Conservation (phyloP, 176 grass and related monocot genomes). For the Lolium multiflorum region DNA sequence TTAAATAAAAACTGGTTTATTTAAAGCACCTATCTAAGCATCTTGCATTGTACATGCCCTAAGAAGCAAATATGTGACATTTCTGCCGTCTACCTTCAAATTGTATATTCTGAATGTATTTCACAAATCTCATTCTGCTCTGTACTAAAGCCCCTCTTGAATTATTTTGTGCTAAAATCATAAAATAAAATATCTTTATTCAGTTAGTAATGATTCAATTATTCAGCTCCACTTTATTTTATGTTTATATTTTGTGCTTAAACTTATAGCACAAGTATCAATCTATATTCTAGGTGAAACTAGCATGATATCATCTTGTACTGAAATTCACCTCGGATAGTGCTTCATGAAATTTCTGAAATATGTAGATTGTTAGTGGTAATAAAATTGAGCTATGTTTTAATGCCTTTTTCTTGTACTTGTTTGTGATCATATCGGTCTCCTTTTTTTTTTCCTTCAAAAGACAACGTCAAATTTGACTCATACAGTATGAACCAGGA, state of each 20-base stretch:
- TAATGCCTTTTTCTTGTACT: neutral
- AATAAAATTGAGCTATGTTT: neutral
- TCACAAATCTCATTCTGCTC: neutral
- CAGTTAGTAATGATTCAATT: constrained; percentile 2
- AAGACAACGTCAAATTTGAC: neutral
- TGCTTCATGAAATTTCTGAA: neutral
- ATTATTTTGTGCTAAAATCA: neutral
- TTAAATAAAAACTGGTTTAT: too few relatives aligned
- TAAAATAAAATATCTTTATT: constrained; percentile 11
- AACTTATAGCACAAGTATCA: neutral
- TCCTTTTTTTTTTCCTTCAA: neutral
- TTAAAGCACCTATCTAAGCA: too few relatives aligned
- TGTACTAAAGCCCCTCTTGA: neutral
- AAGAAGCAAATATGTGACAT: neutral
- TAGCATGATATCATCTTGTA: neutral
- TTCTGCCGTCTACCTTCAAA: neutral
- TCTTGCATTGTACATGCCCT: neutral
- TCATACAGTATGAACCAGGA: neutral
- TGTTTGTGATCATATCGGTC: neutral
- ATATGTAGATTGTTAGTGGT: neutral
- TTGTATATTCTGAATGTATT: neutral
- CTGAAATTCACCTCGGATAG: neutral
- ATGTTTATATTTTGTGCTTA: neutral
- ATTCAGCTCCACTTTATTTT: neutral
- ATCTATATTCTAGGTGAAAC: neutral